Conservation (phyloP, 805 yeast genomes). For the Danielia oregonensis region DNA sequence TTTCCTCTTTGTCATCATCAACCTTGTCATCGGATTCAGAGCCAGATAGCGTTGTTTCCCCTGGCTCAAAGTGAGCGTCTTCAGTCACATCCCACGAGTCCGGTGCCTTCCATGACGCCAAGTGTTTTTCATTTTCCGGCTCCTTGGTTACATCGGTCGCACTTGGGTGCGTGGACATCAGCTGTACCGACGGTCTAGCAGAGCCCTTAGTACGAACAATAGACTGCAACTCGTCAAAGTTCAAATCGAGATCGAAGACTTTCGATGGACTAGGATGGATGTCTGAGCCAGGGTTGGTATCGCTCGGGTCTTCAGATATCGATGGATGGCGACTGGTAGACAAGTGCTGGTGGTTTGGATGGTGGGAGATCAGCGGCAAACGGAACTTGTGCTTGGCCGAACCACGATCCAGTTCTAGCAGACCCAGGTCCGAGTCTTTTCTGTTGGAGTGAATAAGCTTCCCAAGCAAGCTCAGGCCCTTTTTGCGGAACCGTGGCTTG, state of each 20-base stretch:
- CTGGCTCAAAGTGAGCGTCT: conserved; percentile 1
- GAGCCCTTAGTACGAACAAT: conserved; percentile 32
- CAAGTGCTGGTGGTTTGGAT: conserved; percentile 19
- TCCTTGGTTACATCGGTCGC: background rate
- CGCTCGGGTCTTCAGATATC: conserved; percentile 10
- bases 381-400: conserved; percentile 34
- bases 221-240: conserved; percentile 49
- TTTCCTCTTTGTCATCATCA: conserved; percentile 5
- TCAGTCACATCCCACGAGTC: conserved; percentile 47
- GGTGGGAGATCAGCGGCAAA: conserved; percentile 32
- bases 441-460: conserved; percentile 35
- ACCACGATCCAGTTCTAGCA: background rate
- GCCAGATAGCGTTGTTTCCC: conserved; percentile 8
- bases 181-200: background rate
- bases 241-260: conserved; percentile 42
- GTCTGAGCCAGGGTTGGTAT: background rate
- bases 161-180: conserved; percentile 1
- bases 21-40: conserved; percentile 13
- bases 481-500: conserved; percentile 42
- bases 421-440: conserved; percentile 24
- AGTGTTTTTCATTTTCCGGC: background rate
- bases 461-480: conserved; percentile 34
- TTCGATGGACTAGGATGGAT: conserved; percentile 5
- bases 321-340: conserved; percentile 8
- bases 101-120: conserved; percentile 41